phyloP scores from a whole-genome alignment of 2,329 filamentous ascomycete species.

The Diaporthe amygdali region DNA sequence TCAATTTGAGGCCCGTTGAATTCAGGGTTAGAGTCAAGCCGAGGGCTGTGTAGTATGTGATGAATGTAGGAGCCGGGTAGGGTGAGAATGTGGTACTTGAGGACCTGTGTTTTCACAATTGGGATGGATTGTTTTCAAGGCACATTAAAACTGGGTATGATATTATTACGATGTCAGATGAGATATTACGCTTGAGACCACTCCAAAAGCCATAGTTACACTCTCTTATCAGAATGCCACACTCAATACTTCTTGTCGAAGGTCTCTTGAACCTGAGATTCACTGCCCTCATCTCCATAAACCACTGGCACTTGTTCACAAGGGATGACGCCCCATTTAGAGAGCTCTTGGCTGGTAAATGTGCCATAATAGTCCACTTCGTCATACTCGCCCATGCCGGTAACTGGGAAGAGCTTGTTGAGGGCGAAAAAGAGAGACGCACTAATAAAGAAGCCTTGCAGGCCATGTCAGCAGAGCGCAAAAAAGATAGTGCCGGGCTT shows the following conservation, averaged over 20 bases:
- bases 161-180: background rate
- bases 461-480: background rate
- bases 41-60: constrained; percentile 29
- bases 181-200: too few species aligned
- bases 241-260: constrained; percentile 13
- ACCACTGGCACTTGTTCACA: background rate
- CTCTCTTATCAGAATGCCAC: background rate
- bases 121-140: background rate
- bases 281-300: constrained; percentile 6
- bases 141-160: background rate
- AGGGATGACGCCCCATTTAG: constrained; percentile 29
- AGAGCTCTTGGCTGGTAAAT: constrained; percentile 48
- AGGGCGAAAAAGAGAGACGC: constrained; percentile 32
- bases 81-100: too few species aligned
- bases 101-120: too few species aligned
- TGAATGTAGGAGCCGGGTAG: background rate
- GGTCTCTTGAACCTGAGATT: constrained; percentile 14
- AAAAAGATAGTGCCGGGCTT: background rate
- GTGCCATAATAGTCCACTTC: constrained; percentile 49
- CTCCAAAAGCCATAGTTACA: background rate
- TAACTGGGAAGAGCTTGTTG: constrained; percentile 45
- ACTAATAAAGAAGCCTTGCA: constrained; percentile 44
- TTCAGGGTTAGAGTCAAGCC: constrained; percentile 50
- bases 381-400: constrained; percentile 47
- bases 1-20: constrained; percentile 54